Evolutionary conservation across 345 rosid species (phyloP).

Genomic region (Tarenaya hassleriana): DNA sequence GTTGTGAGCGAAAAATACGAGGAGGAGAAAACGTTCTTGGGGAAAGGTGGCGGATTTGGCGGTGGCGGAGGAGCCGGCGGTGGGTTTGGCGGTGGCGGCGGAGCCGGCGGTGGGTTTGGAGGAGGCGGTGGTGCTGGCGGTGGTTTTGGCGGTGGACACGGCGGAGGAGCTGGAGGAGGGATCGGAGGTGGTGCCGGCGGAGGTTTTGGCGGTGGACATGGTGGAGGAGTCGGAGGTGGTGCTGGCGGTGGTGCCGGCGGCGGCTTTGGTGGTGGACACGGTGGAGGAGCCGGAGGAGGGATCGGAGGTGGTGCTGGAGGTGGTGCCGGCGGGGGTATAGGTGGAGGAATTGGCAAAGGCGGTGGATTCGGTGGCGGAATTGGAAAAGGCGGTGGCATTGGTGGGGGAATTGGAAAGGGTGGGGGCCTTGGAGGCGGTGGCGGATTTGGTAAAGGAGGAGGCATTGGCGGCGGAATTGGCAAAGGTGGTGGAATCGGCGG

Average conservation of each 20-base stretch:
- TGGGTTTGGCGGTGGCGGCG: slow-evolving; percentile 37
- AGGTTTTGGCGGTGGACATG: slow-evolving; percentile 29
- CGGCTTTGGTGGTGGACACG: slow-evolving; percentile 25
- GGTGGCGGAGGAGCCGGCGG: slow-evolving; percentile 37
- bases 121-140: slow-evolving; percentile 20
- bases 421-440: slow-evolving; percentile 16
- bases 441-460: neutral
- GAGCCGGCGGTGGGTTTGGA: slow-evolving; percentile 23
- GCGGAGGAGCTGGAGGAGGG: slow-evolving; percentile 20
- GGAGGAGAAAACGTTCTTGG: slow-evolving; percentile 29
- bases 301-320: slow-evolving; percentile 18
- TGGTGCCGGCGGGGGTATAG: slow-evolving; percentile 9
- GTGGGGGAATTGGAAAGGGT: slow-evolving; percentile 17
- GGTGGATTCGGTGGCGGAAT: slow-evolving; percentile 11
- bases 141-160: slow-evolving; percentile 28
- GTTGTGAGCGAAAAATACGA: slow-evolving; percentile 22
- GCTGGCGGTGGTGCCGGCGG: slow-evolving; percentile 18
- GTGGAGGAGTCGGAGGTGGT: slow-evolving; percentile 24
- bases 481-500: neutral
- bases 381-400: slow-evolving; percentile 16
- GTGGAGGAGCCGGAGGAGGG: slow-evolving; percentile 23
- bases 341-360: neutral
- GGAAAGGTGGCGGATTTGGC: slow-evolving; percentile 27
- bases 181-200: slow-evolving; percentile 25
- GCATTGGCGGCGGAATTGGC: neutral